Evolutionary conservation across 2,329 filamentous ascomycete species (phyloP).

Genomic region (Colletotrichum sp.): DNA sequence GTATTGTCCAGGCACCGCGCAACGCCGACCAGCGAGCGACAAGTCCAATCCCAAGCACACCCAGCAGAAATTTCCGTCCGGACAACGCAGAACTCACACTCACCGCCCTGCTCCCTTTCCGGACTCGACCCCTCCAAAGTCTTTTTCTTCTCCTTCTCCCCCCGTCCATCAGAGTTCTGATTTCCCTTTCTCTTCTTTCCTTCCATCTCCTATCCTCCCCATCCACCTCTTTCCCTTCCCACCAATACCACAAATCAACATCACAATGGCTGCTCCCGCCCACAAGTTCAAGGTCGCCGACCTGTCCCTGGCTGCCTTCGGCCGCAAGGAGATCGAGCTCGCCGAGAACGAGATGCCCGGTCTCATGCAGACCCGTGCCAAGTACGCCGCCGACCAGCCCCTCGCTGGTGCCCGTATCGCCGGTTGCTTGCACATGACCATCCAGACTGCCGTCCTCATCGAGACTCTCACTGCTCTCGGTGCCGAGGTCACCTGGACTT

Average conservation of each 20-base stretch:
- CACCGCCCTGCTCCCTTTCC: neutral
- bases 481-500: slow-evolving; percentile 98
- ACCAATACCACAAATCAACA: slow-evolving; percentile 17
- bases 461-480: slow-evolving; percentile 95
- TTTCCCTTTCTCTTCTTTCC: slow-evolving; percentile 15
- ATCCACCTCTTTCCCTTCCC: slow-evolving; percentile 12
- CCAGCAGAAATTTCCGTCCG: slow-evolving; percentile 20
- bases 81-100: neutral
- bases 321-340: slow-evolving; percentile 98
- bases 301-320: slow-evolving; percentile 96
- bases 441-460: slow-evolving; percentile 99
- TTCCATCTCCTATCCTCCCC: neutral
- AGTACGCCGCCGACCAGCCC: slow-evolving; percentile 93
- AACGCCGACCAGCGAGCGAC: neutral
- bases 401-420: slow-evolving; percentile 94
- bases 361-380: slow-evolving; percentile 91
- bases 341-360: slow-evolving; percentile 97
- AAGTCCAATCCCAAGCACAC: neutral
- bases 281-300: slow-evolving; percentile 98
- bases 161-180: neutral
- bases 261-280: slow-evolving; percentile 77
- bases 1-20: neutral
- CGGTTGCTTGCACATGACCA: slow-evolving; percentile 99
- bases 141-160: slow-evolving; percentile 17
- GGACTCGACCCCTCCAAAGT: slow-evolving; percentile 10